Evolutionary conservation across 2,329 filamentous ascomycete species (phyloP).

Genomic region (Colletotrichum orchidophilum): DNA sequence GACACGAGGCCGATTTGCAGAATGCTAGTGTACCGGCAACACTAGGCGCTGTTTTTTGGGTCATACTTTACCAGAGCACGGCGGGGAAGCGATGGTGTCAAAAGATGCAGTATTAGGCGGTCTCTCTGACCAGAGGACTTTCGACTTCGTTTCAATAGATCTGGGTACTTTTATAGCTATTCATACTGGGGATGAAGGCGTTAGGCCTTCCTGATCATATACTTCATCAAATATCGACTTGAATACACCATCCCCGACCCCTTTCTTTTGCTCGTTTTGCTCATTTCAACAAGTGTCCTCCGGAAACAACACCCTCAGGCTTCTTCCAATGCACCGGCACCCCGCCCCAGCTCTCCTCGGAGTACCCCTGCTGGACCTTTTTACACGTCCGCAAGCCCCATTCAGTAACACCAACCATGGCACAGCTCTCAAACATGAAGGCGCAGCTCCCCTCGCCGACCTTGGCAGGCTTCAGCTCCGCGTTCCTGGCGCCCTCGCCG

Average conservation of each 20-base stretch:
- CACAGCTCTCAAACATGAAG: conserved; percentile 75
- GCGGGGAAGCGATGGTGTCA: too few species aligned
- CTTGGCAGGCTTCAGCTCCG: conserved; percentile 62
- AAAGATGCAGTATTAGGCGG: too few species aligned
- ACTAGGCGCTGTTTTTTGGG: too few species aligned
- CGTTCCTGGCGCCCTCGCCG: conserved; percentile 64
- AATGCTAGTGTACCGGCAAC: too few species aligned
- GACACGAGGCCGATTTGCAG: too few species aligned
- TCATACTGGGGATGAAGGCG: neutral
- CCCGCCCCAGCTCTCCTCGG: conserved; percentile 81
- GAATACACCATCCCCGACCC: neutral
- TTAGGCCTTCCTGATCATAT: neutral
- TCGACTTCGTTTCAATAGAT: neutral
- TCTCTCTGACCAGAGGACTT: neutral
- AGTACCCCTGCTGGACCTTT: conserved; percentile 74
- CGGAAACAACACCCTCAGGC: conserved; percentile 44
- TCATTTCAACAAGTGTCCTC: conserved; percentile 43
- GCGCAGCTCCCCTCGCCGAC: conserved; percentile 70
- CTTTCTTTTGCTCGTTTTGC: neutral
- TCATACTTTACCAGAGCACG: too few species aligned
- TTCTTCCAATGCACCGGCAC: conserved; percentile 70
- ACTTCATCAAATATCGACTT: neutral
- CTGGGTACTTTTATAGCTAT: neutral
- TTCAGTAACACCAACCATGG: conserved; percentile 77
- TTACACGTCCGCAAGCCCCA: conserved; percentile 71